Base-by-base conservation (phyloP, 2,329 filamentous ascomycete species). In the Epichloe aotearoae region DNA sequence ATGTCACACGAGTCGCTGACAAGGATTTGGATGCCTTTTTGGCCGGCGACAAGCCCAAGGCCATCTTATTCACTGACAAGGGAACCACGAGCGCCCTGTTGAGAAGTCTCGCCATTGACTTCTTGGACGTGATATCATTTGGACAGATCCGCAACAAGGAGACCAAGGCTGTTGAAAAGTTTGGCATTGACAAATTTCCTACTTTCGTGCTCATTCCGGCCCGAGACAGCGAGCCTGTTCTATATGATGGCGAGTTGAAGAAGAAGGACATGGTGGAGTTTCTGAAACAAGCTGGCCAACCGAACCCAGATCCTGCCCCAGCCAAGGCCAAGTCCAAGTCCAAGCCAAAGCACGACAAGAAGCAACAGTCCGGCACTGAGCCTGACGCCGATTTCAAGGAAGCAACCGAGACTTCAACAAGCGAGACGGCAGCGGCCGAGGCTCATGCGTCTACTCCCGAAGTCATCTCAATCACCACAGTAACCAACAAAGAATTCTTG, bases 41-140 rank as follows among this genome's bases (percentile, higher is more conserved):
- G 52, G 76, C 79, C 43, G 83, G 82, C 53, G 79, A 85, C 19
- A 78, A 75, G 12, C 79, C 89, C 47, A 96, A 95, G 72, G 90
- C 86, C 0, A 81, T 98, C 36, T 73, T 98, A 3, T 97, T 98
- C 68, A 94, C 87, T 2, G 87, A 95, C 51, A 98, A 97, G 73
- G 88, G 89, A 20, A 84, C 85, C 5, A 91, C 87, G 0, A 91
- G 87, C 63, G 80, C 89, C 11, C 73, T 95, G 23, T 70, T 96
- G 56, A 86, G 86, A 66, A 83, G 88, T 54, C 67, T 97, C 50
- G 90, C 93, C 6, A 88, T 96, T 59, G 93, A 97, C 64, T 98
- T 91, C 67, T 75, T 93, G 26, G 89, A 83, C 37, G 79, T 80
- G 51, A 80, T 97, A 55, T 75, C 78, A 3, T 74, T 98, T 37